Evolutionary conservation across 2,329 filamentous ascomycete species (phyloP).

Genomic region (Ophiosphaerella herpotricha): DNA sequence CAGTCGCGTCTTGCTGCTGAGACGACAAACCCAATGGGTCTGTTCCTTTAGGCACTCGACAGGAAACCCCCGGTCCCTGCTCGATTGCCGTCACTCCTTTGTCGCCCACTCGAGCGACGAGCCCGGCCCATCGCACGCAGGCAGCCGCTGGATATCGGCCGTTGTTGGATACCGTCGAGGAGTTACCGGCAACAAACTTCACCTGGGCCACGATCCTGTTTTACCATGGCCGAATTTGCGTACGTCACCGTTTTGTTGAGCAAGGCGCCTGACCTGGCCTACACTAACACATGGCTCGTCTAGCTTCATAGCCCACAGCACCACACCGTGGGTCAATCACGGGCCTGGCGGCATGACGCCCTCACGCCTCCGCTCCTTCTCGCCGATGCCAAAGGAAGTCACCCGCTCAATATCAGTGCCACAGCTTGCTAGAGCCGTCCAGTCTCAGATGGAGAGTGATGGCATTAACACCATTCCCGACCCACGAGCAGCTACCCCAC

Average conservation of each 20-base stretch:
- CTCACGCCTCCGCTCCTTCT: slow-evolving; percentile 43
- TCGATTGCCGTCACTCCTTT: slow-evolving; percentile 43
- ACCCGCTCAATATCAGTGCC: slow-evolving; percentile 46
- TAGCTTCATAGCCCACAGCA: slow-evolving; percentile 40
- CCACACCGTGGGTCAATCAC: slow-evolving; percentile 42
- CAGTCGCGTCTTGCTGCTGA: background rate
- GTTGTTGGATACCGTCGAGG: slow-evolving; percentile 12
- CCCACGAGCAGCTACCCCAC: slow-evolving; percentile 51
- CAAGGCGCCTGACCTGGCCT: slow-evolving; percentile 9
- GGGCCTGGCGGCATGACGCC: slow-evolving; percentile 40
- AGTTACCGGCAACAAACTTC: slow-evolving; percentile 1
- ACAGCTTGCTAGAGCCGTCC: slow-evolving; percentile 37
- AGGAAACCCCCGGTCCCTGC: slow-evolving; percentile 12
- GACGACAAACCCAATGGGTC: slow-evolving; percentile 9
- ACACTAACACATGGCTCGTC: background rate
- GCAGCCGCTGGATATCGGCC: slow-evolving; percentile 3
- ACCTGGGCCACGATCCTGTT: background rate
- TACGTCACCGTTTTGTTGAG: slow-evolving; percentile 15
- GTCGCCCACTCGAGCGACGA: slow-evolving; percentile 18
- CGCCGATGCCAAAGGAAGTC: slow-evolving; percentile 43
- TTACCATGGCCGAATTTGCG: slow-evolving; percentile 32
- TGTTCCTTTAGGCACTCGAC: slow-evolving; percentile 6
- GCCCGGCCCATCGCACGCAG: slow-evolving; percentile 2
- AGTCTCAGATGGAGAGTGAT: slow-evolving; percentile 53
- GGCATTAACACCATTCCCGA: slow-evolving; percentile 71